These are phyloP conservation scores for Solanum neorickii DNA, from an alignment of 257 asterid genomes.

Conservation along the genomic window DNA sequence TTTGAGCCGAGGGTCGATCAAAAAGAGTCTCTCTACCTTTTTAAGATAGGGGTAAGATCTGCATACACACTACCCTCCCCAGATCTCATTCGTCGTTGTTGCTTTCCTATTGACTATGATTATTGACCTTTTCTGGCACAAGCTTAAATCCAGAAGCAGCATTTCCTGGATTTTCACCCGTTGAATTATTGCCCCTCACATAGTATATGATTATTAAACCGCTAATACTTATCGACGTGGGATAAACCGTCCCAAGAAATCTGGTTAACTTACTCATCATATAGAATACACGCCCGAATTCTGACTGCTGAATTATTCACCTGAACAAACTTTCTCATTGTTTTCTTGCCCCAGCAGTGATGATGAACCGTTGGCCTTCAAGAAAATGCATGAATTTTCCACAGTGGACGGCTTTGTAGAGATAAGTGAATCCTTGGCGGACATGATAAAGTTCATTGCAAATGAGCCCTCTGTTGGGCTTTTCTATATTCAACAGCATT, in stretches of 20 bases:
- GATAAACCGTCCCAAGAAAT: not conserved
- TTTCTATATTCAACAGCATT: conserved; percentile 82
- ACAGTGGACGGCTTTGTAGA: conserved; percentile 79
- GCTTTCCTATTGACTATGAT: not conserved
- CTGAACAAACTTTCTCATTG: not conserved
- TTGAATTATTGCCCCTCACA: not conserved
- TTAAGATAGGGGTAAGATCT: not conserved
- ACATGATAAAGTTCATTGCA: conserved; percentile 78
- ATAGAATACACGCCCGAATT: not conserved
- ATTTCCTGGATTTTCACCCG: not conserved
- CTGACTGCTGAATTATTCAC: not conserved
- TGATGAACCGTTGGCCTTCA: conserved; percentile 65
- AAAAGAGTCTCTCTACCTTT: not conserved
- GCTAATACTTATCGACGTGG: not conserved
- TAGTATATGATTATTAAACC: not conserved
- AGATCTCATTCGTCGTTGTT: not conserved
- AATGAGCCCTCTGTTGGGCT: conserved; percentile 98
- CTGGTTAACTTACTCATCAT: not conserved
- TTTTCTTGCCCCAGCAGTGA: conserved; percentile 33
- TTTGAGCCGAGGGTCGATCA: not conserved
- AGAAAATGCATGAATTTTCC: conserved; percentile 73
- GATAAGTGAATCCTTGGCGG: conserved; percentile 64
- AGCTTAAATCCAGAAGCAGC: not conserved
- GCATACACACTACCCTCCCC: not conserved
- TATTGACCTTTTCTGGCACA: not conserved